Conservation (phyloP, 1,139 yeast species). For the Candida smagusa region DNA sequence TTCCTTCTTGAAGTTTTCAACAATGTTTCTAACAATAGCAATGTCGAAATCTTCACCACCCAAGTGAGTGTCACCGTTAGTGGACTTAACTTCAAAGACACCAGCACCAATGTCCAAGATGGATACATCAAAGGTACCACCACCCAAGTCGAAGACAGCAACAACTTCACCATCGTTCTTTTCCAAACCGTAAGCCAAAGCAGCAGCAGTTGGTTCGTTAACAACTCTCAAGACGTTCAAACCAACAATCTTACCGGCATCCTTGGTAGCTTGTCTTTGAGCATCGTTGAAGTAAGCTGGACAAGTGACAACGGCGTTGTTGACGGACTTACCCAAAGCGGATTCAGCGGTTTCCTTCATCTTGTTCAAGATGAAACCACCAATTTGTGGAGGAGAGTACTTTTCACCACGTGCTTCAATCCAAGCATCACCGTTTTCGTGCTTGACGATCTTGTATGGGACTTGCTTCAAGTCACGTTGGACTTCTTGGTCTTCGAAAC, state of each 20-base stretch:
- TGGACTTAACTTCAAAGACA: conserved; percentile 83
- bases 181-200: conserved; percentile 95
- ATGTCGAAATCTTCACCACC: conserved; percentile 93
- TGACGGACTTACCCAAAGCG: conserved; percentile 76
- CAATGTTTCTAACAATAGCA: conserved; percentile 82
- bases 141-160: conserved; percentile 86
- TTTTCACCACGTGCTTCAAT: conserved; percentile 92
- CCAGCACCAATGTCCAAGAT: conserved; percentile 83
- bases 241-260: conserved; percentile 97
- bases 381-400: conserved; percentile 96
- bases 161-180: conserved; percentile 73
- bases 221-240: conserved; percentile 94
- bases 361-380: conserved; percentile 94
- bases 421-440: conserved; percentile 98
- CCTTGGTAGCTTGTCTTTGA: conserved; percentile 98
- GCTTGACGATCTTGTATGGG: conserved; percentile 96
- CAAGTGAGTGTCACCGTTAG: conserved; percentile 87
- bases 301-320: conserved; percentile 92
- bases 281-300: conserved; percentile 98
- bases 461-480: conserved; percentile 96
- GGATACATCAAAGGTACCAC: conserved; percentile 87
- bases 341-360: conserved; percentile 97
- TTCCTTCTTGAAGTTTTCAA: conserved; percentile 90
- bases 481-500: conserved; percentile 93
- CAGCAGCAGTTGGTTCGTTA: conserved; percentile 99